Base-by-base conservation (phyloP, 305 asterid genomes). In the Fraxinus sp. region DNA sequence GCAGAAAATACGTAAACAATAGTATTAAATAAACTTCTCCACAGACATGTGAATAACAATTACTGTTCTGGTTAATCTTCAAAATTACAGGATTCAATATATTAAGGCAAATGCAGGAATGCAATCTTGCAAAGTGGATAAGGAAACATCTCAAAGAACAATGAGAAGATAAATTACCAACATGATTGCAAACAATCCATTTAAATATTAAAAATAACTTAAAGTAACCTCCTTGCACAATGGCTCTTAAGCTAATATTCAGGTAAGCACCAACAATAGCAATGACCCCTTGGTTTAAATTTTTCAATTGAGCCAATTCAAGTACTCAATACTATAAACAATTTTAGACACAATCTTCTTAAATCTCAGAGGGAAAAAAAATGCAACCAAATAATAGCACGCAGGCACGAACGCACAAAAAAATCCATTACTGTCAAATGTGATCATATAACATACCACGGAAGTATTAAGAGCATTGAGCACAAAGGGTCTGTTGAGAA, bases 401-500 rank as follows among this genome's bases (percentile, higher is more conserved):
- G 1, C 32, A 22, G 9, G 20, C 8, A 7, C 20, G 35, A 59
- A 76, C 20, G 75, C 75, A 83, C 11, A 57, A 16, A 72, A 13
- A 68, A 71, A 26, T 22, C 7, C 72, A 49, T 36, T 24, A 59
- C 16, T 9, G 49, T 3, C 36, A 24, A 41, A 2, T 75, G 36
- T 55, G 77, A 72, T 79, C 13, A 79, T 55, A 37, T 75, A 41
- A 41, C 49, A 79, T 20, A 93, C 99, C 87, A 88, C 68, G 20
- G 98, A 80, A 82, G 86, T 83, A 85, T 90, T 94, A 10, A 94
- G 87, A 82, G 97, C 97, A 90, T 94, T 93, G 71, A 96, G 93
- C 32, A 83, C 89, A 80, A 88, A 80, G 75, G 98, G 96, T 81
- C 99, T 86, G 83, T 93, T 93, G 84, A 96, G 93, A 85, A 93